A percentile compares a stretch with the other conserved stretches of the same genome.
phyloP scores from a whole-genome alignment of 352 stramenopile genomes.

The Phytopythium oedochilum region DNA sequence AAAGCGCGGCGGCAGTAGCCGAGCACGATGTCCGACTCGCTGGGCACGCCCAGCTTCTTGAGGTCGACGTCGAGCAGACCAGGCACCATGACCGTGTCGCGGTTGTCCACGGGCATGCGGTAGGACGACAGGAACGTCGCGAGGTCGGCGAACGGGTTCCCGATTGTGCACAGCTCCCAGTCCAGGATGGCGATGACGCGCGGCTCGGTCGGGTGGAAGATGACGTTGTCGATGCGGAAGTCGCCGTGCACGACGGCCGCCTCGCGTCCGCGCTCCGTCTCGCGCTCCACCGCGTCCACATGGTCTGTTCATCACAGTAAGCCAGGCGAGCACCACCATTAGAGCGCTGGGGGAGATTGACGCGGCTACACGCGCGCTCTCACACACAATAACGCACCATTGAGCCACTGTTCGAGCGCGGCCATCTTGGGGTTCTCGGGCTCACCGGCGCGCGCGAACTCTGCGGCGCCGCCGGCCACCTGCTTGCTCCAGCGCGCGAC shows the following conservation, averaged over 20 bases:
- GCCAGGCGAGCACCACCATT: too few relatives aligned
- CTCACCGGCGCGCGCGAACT: conserved; percentile 46
- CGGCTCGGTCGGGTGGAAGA: conserved; percentile 83
- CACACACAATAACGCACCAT: too few relatives aligned
- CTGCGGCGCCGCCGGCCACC: conserved; percentile 38
- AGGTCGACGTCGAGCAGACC: conserved; percentile 38
- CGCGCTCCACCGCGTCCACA: conserved; percentile 42
- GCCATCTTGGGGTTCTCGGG: conserved; percentile 52
- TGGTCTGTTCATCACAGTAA: conserved; percentile 2
- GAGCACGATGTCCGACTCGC: conserved; percentile 46
- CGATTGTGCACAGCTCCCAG: conserved; percentile 87
- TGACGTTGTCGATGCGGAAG: conserved; percentile 86
- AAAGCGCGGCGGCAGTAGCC: conserved; percentile 53
- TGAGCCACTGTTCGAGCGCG: conserved; percentile 54
- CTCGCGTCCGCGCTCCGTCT: conserved; percentile 24
- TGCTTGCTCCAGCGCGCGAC: conserved; percentile 71
- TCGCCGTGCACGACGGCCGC: conserved; percentile 77
- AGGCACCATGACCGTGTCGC: conserved; percentile 47
- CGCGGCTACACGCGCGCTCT: too few relatives aligned
- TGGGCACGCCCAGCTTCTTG: conserved; percentile 58
- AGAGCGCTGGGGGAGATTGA: too few relatives aligned
- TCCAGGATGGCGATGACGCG: conserved; percentile 79
- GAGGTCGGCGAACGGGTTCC: conserved; percentile 79
- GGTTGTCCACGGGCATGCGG: conserved; percentile 31
- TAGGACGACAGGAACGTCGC: conserved; percentile 62